Percentiles rank a stretch among this genome's conserved stretches.
phyloP scores from a whole-genome alignment of 768 basidiomycete species.

The Phanerochaete sordida region DNA sequence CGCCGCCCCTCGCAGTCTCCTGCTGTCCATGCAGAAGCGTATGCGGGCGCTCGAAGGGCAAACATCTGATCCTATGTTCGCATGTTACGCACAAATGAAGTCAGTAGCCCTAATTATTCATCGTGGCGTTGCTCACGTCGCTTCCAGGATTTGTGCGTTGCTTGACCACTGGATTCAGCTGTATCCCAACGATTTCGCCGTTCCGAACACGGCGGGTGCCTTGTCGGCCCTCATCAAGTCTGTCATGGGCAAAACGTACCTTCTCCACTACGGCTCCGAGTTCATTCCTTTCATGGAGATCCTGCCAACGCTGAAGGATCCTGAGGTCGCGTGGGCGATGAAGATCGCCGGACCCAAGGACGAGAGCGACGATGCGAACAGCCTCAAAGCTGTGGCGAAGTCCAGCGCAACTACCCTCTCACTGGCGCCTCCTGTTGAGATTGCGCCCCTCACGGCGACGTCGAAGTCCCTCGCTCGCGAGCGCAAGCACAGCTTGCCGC shows the following conservation, averaged over 20 bases:
- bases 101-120: slow-evolving; percentile 24
- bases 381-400: slow-evolving; percentile 11
- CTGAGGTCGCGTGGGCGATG: slow-evolving; percentile 72
- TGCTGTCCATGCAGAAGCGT: slow-evolving; percentile 87
- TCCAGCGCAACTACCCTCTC: not conserved
- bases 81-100: slow-evolving; percentile 88
- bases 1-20: slow-evolving; percentile 69
- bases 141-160: slow-evolving; percentile 68
- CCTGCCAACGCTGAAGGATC: slow-evolving; percentile 59
- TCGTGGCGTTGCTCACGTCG: not conserved
- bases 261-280: slow-evolving; percentile 82
- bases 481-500: slow-evolving; percentile 67
- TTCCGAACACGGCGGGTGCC: slow-evolving; percentile 68
- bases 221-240: slow-evolving; percentile 75
- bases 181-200: slow-evolving; percentile 79
- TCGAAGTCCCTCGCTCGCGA: slow-evolving; percentile 37
- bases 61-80: slow-evolving; percentile 78
- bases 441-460: slow-evolving; percentile 17
- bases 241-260: slow-evolving; percentile 73
- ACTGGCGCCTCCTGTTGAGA: not conserved
- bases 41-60: slow-evolving; percentile 75
- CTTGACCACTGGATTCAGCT: slow-evolving; percentile 74
- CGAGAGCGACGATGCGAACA: slow-evolving; percentile 63
- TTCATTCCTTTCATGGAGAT: slow-evolving; percentile 77
- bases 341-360: slow-evolving; percentile 54